These are phyloP conservation scores for Collybia sp. DNA, from an alignment of 768 basidiomycete genomes.

Conservation along the genomic window DNA sequence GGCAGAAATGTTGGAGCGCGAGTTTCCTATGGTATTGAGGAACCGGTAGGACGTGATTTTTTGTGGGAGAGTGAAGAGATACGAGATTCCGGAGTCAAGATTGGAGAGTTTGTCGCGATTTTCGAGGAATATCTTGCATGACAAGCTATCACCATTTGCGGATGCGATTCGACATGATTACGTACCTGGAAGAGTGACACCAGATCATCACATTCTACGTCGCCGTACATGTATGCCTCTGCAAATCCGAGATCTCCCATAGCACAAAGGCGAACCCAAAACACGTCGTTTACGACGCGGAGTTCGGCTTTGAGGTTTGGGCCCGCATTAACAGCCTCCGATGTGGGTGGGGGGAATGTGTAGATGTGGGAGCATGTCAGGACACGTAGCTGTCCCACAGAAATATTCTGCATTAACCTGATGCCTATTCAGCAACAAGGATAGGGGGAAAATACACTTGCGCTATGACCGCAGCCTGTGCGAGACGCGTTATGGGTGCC, in stretches of 20 bases:
- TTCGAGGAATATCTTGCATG: slow-evolving; percentile 54
- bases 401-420: slow-evolving; percentile 42
- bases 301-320: slow-evolving; percentile 35
- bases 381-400: slow-evolving; percentile 43
- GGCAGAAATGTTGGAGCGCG: slow-evolving; percentile 64
- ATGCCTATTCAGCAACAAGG: no score
- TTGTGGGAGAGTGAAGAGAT: slow-evolving; percentile 50
- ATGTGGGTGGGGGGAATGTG: slow-evolving; percentile 27
- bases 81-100: slow-evolving; percentile 45
- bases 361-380: slow-evolving; percentile 41
- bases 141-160: not conserved
- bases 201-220: slow-evolving; percentile 66
- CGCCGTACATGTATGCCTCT: slow-evolving; percentile 78
- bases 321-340: slow-evolving; percentile 6
- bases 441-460: slow-evolving; percentile 16
- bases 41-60: slow-evolving; percentile 56
- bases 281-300: slow-evolving; percentile 43
- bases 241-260: slow-evolving; percentile 71
- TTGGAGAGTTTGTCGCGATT: slow-evolving; percentile 47
- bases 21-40: slow-evolving; percentile 60
- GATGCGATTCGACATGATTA: not conserved
- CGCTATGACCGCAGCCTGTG: slow-evolving; percentile 44
- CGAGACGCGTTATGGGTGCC: slow-evolving; percentile 35
- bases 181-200: slow-evolving; percentile 57
- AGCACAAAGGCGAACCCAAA: slow-evolving; percentile 54